Evolutionary conservation across 1,139 yeast genomes (phyloP), one percentile per base, ranked within the genome.

Genomic region (Sugiyamaella grinbergsii): DNA sequence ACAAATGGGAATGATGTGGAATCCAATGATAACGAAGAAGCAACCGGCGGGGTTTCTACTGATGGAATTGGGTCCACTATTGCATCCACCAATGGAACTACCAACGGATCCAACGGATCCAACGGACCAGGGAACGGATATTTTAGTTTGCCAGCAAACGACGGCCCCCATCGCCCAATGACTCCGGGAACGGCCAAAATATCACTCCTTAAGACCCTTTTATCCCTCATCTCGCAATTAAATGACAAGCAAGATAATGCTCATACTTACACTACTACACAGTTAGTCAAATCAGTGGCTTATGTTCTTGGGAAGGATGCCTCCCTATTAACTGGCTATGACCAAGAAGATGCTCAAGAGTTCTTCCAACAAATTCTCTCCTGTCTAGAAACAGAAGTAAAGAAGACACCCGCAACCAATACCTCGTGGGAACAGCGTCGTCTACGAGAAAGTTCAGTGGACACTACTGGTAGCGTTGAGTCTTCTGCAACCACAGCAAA

Each of bases 331-430:
- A 70, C 82, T 43, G 93, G 96, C 1, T 87, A 88, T 63, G 89
- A 86, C 62, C 97, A 89, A 68, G 96, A 89, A 67, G 97, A 89
- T 69, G 96, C 96, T 0, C 96, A 90, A 68, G 97, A 89, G 66
- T 89, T 89, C 62, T 89, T 89, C 70, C 96, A 89, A 66, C 79
- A 86, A 55, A 78, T 89, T 3, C 76, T 89, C 76, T 76, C 79
- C 39, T 79, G 85, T 49, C 72, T 89, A 47, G 97, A 89, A 65
- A 78, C 77, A 48, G 95, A 89, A 55, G 56, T 60, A 38, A 57
- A 59, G 23, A 28, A 16, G 18, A 29, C 37, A 10, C 42, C 43
- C 5, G 22, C 38, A 3, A 33, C 44, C 2, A 34, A 39, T 19
- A 42, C 37, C 3, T 16, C 47, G 24, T 36, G 48, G 42, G 48